Base-by-base conservation (phyloP, 202 grass and related monocot genomes). In the Elaeis oleifera region DNA sequence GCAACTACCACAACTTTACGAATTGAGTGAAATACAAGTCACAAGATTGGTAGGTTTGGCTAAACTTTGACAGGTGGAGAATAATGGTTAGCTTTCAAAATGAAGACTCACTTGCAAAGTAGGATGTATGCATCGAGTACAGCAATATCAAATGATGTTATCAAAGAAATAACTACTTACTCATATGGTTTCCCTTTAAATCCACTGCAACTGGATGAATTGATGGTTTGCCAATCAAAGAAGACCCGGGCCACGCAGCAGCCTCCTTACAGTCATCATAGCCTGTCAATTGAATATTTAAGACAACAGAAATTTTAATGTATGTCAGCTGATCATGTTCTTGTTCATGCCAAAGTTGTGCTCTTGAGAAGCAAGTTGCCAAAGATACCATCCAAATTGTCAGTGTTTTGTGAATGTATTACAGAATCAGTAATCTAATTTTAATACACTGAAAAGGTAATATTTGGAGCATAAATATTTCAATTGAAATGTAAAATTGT, bases 121-220 rank as follows among this genome's bases (percentile, higher is more conserved):
- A 31, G 28, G 28, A 31, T 31, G 28, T 44, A 23, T 20, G 59
- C 6, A 23, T 9, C 7, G 5, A 39, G 9, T 44, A 18, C 9
- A 18, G 39, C 29, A 39, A 62, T 15, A 49, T 17, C 16, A 5
- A 18, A 17, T 6, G 51, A 52, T 51, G 4, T 65, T 18, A 24
- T 16, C 6, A 20, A 23, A 50, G 2, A 23, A 50, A 27, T 3
- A 49, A 48, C 17, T 48, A 16, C 48, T 65, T 25, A 65, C 62
- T 51, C 22, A 18, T 65, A 52, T 65, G 62, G 9, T 51, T 65
- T 26, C 62, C 62, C 48, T 65, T 65, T 27, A 65, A 24, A 21
- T 65, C 62, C 48, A 65, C 62, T 51, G 28, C 48, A 26, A 51
- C 62, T 14, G 49, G 62, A 65, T 65, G 62, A 25, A 65, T 65